Conservation (phyloP, 2,329 filamentous ascomycete species). For the Madurella fahalii region DNA sequence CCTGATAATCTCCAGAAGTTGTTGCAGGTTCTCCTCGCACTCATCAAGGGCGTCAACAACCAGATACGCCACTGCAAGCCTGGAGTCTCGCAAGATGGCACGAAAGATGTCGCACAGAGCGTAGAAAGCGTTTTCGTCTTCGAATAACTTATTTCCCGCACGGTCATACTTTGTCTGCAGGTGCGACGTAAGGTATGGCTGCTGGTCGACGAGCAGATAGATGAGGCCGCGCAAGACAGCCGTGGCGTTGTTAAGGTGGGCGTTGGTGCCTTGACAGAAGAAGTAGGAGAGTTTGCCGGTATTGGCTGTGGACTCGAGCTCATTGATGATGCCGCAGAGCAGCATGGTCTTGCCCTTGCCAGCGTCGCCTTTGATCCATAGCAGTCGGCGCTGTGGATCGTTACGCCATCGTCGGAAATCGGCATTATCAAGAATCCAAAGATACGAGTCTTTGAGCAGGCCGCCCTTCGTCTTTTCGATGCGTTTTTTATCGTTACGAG, state of each 20-base stretch:
- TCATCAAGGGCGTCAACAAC: slow-evolving; percentile 48
- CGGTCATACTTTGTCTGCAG: slow-evolving; percentile 25
- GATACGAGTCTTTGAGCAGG: slow-evolving; percentile 31
- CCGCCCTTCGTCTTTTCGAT: slow-evolving; percentile 36
- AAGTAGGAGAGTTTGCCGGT: slow-evolving; percentile 25
- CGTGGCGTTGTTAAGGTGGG: slow-evolving; percentile 27
- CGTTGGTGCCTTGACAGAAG: slow-evolving; percentile 29
- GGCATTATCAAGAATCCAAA: slow-evolving; percentile 30
- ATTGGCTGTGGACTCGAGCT: slow-evolving; percentile 21
- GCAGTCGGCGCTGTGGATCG: neutral
- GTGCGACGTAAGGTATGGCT: slow-evolving; percentile 33
- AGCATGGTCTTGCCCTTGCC: slow-evolving; percentile 45
- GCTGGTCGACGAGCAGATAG: slow-evolving; percentile 27
- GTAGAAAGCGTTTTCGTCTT: slow-evolving; percentile 36
- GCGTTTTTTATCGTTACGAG: slow-evolving; percentile 31
- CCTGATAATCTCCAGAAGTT: slow-evolving; percentile 36
- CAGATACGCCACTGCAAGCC: slow-evolving; percentile 31
- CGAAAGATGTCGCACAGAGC: slow-evolving; percentile 37
- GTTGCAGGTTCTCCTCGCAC: slow-evolving; percentile 30
- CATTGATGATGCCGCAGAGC: slow-evolving; percentile 36
- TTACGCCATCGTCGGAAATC: slow-evolving; percentile 24
- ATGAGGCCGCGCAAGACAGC: slow-evolving; percentile 33
- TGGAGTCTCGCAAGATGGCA: slow-evolving; percentile 37
- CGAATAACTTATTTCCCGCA: slow-evolving; percentile 26
- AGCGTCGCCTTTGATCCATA: slow-evolving; percentile 24